phyloP scores from a whole-genome alignment of 2,329 filamentous ascomycete species.

The Tolypocladium guangdongense region DNA sequence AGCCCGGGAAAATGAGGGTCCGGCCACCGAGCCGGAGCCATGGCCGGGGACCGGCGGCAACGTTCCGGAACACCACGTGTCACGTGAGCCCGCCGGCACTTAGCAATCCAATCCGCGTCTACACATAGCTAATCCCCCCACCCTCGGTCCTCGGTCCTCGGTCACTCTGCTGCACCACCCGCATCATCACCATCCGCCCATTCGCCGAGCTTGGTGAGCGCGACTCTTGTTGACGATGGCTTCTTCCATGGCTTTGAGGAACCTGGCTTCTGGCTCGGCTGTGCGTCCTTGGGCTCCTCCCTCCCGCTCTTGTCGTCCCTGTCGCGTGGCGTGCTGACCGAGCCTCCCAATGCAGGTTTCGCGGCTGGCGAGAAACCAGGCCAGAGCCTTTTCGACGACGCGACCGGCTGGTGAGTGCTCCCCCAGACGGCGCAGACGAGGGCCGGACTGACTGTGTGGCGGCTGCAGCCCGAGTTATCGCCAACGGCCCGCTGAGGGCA shows the following conservation, averaged over 20 bases:
- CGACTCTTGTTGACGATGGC: slow-evolving; percentile 34
- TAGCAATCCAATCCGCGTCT: too few species aligned
- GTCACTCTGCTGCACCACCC: too few species aligned
- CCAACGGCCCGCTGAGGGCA: slow-evolving; percentile 74
- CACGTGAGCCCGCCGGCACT: too few species aligned
- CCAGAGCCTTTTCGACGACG: slow-evolving; percentile 79
- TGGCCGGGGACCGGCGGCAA: too few species aligned
- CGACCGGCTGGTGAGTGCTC: slow-evolving; percentile 57
- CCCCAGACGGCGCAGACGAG: not conserved
- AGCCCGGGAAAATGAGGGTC: too few species aligned
- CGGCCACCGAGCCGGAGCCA: too few species aligned
- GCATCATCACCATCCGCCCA: not conserved
- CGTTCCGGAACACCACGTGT: too few species aligned
- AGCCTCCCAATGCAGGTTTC: slow-evolving; percentile 42
- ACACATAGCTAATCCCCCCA: too few species aligned
- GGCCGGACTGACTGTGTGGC: not conserved
- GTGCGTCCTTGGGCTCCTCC: slow-evolving; percentile 30
- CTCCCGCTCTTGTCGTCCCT: slow-evolving; percentile 5
- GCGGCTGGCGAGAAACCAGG: slow-evolving; percentile 50
- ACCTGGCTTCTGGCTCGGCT: slow-evolving; percentile 43
- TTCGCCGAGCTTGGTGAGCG: slow-evolving; percentile 11
- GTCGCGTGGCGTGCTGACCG: slow-evolving; percentile 1
- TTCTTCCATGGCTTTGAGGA: slow-evolving; percentile 55
- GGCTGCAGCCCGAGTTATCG: slow-evolving; percentile 65
- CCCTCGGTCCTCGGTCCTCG: too few species aligned